Percentiles rank a stretch among this genome's conserved stretches.
Conservation (phyloP, 73 alveolate genomes). For the Paramecium caudatum region DNA sequence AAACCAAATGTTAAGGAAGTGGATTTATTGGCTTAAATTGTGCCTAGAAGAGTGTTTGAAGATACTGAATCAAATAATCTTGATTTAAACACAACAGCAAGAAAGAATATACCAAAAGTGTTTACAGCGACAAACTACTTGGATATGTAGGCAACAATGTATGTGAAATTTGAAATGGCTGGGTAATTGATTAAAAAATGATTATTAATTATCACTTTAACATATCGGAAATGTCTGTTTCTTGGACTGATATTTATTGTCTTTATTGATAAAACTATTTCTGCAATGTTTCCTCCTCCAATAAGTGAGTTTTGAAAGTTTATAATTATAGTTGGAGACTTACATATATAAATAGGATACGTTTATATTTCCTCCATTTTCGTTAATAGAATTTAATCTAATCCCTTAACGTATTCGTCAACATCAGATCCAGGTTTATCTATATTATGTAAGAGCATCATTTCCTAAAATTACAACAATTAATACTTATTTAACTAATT, state of each 20-base stretch:
- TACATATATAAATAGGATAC: not conserved
- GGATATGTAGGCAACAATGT: slow-evolving; percentile 54
- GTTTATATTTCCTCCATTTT: slow-evolving; percentile 86
- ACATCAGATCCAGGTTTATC: slow-evolving; percentile 99
- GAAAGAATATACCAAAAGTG: slow-evolving; percentile 67
- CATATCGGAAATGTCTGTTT: slow-evolving; percentile 89
- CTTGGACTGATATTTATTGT: slow-evolving; percentile 81
- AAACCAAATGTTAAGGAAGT: slow-evolving; percentile 67
- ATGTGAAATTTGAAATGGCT: slow-evolving; percentile 67
- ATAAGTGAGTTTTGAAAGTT: slow-evolving; percentile 56
- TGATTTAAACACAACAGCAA: slow-evolving; percentile 75
- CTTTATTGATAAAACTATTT: slow-evolving; percentile 67
- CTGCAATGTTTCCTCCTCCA: slow-evolving; percentile 67
- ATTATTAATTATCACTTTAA: slow-evolving; percentile 90
- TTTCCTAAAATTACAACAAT: slow-evolving; percentile 80
- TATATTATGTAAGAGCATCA: slow-evolving; percentile 96
- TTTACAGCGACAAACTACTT: slow-evolving; percentile 69
- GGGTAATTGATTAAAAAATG: slow-evolving; percentile 13
- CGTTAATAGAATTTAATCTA: slow-evolving; percentile 90
- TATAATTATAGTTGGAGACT: slow-evolving; percentile 39
- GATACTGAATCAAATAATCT: slow-evolving; percentile 69
- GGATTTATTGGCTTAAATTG: slow-evolving; percentile 58
- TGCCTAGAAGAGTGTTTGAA: slow-evolving; percentile 71
- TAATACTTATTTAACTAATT: slow-evolving; percentile 86
- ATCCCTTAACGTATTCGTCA: slow-evolving; percentile 93